A percentile compares a stretch with the other conserved stretches of the same genome.
Evolutionary conservation across 371 early-diverging fungal species (phyloP).

Genomic region (Actinomortierella ambigua): DNA sequence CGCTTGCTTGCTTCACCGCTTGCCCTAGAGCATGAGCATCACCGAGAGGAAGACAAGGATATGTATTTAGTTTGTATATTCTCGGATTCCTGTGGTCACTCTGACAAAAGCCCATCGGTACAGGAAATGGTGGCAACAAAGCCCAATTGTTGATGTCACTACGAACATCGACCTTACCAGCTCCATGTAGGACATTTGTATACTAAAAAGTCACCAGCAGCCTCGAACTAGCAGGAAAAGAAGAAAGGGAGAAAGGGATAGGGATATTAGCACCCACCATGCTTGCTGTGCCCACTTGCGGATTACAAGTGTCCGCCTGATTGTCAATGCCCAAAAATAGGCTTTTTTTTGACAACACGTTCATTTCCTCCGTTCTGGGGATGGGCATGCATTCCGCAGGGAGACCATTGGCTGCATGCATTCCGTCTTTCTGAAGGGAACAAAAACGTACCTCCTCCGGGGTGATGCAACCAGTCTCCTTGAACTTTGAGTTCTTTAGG

Average conservation of each 20-base stretch:
- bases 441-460: constrained; percentile 85
- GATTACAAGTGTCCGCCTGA: too few species aligned
- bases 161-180: constrained; percentile 63
- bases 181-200: constrained; percentile 99
- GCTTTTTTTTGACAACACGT: too few species aligned
- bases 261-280: too few species aligned
- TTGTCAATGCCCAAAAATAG: too few species aligned
- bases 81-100: neutral
- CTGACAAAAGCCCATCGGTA: neutral
- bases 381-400: too few species aligned
- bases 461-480: constrained; percentile 91
- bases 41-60: constrained; percentile 1
- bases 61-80: constrained; percentile 4
- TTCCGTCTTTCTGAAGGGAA: neutral
- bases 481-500: constrained; percentile 92
- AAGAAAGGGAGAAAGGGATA: too few species aligned
- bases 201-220: constrained; percentile 96
- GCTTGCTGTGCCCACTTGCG: too few species aligned
- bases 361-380: too few species aligned
- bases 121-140: neutral
- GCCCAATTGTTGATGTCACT: neutral
- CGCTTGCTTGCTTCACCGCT: constrained; percentile 81
- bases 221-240: constrained; percentile 75
- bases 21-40: constrained; percentile 66
- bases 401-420: neutral